These are phyloP conservation scores for Monilinia vaccinii-corymbosi DNA, from an alignment of 2,329 filamentous ascomycete genomes.

Conservation along the genomic window DNA sequence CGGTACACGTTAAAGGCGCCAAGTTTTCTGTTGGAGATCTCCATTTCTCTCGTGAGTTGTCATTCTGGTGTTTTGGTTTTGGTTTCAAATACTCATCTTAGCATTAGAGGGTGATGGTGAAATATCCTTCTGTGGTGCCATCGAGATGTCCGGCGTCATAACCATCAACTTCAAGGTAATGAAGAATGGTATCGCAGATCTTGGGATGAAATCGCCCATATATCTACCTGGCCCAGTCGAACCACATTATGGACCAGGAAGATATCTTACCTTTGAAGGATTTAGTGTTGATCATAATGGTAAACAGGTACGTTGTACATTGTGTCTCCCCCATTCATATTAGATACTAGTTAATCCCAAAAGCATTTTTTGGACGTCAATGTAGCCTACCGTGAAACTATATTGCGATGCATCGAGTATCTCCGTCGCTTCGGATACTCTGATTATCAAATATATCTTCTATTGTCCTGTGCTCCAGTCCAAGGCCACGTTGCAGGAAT, in stretches of 20 bases:
- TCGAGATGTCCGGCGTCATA: conserved; percentile 89
- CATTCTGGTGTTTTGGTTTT: neutral
- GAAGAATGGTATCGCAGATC: conserved; percentile 65
- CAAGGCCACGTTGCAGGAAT: conserved; percentile 85
- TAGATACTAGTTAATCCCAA: conserved; percentile 1
- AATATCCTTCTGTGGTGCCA: conserved; percentile 81
- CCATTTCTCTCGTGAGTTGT: conserved; percentile 36
- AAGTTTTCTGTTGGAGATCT: conserved; percentile 88
- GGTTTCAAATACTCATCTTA: neutral
- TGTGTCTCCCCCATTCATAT: neutral
- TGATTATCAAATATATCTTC: conserved; percentile 73
- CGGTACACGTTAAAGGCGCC: conserved; percentile 76
- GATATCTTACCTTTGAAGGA: conserved; percentile 79
- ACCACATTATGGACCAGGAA: conserved; percentile 74
- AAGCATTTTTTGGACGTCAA: conserved; percentile 24
- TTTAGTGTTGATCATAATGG: conserved; percentile 84
- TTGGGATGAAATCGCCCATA: conserved; percentile 74
- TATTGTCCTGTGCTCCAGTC: conserved; percentile 77
- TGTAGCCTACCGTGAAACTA: conserved; percentile 22
- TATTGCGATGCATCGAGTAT: conserved; percentile 66
- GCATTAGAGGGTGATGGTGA: conserved; percentile 86
- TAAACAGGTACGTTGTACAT: conserved; percentile 66
- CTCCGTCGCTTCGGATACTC: conserved; percentile 62
- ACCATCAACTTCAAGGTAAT: conserved; percentile 85
- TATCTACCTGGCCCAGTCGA: conserved; percentile 83